Evolutionary conservation across 1,284 basidiomycete genomes (phyloP).

Genomic region (Melampsora larici-populina): DNA sequence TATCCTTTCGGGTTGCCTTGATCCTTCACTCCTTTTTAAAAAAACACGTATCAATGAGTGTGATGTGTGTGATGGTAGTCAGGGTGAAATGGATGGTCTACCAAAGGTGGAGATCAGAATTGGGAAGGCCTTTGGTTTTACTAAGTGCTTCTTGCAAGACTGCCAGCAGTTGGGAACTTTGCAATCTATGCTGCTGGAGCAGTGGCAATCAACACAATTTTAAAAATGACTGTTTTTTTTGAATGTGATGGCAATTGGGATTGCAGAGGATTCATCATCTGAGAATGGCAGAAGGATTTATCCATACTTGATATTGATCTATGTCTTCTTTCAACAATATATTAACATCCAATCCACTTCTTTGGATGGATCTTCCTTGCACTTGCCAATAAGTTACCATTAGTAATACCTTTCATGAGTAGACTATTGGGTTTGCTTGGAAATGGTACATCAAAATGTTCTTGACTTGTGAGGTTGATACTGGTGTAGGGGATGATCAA

Average conservation of each 20-base stretch:
- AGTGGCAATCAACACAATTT: conserved; percentile 79
- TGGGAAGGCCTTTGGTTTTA: conserved; percentile 84
- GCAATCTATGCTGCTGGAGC: conserved; percentile 95
- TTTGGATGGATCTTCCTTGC: too few relatives aligned
- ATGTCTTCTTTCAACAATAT: conserved; percentile 97
- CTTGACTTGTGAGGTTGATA: too few relatives aligned
- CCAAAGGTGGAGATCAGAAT: conserved; percentile 78
- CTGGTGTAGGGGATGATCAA: too few relatives aligned
- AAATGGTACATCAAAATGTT: too few relatives aligned
- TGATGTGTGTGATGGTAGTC: conserved; percentile 45
- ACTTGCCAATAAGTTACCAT: too few relatives aligned
- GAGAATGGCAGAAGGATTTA: conserved; percentile 75
- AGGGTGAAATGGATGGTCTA: conserved; percentile 63
- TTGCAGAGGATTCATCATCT: conserved; percentile 77
- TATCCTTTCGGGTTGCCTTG: too few relatives aligned
- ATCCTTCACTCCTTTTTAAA: too few relatives aligned
- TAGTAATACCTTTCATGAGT: too few relatives aligned
- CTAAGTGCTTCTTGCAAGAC: conserved; percentile 89
- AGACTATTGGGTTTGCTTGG: too few relatives aligned
- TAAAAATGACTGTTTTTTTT: conserved; percentile 94
- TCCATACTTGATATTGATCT: conserved; percentile 91
- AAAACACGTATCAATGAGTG: conserved; percentile 59
- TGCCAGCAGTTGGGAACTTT: conserved; percentile 98
- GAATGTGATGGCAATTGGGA: conserved; percentile 77
- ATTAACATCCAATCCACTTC: conserved; percentile 80